These are phyloP conservation scores for Sclerotinia sclerotiorum DNA, from an alignment of 2,329 filamentous ascomycete species.

Conservation along the genomic window DNA sequence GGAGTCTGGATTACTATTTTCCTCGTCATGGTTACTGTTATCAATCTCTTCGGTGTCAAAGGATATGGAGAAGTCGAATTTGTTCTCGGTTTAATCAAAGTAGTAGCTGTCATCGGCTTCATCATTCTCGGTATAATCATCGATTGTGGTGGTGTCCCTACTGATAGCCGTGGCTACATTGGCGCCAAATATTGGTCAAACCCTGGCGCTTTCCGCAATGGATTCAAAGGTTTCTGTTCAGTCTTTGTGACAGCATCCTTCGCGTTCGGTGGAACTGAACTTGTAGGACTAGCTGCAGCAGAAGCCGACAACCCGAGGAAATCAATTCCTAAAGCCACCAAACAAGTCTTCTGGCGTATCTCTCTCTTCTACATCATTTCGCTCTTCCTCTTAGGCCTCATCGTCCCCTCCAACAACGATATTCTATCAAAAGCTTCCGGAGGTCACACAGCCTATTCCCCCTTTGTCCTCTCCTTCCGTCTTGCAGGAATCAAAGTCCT, in stretches of 20 bases:
- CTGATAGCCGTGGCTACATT: conserved; percentile 59
- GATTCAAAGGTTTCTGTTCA: conserved; percentile 69
- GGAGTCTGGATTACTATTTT: conserved; percentile 84
- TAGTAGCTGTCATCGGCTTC: conserved; percentile 81
- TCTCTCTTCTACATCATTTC: conserved; percentile 81
- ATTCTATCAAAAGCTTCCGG: conserved; percentile 60
- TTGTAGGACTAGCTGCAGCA: conserved; percentile 73
- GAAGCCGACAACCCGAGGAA: conserved; percentile 77
- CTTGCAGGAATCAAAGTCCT: conserved; percentile 79
- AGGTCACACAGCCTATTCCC: conserved; percentile 71
- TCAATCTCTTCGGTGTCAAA: conserved; percentile 86
- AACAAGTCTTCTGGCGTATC: conserved; percentile 95
- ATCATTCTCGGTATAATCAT: conserved; percentile 77
- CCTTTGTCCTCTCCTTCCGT: conserved; percentile 89
- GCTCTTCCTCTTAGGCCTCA: conserved; percentile 75
- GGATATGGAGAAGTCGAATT: conserved; percentile 94
- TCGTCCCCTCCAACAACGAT: conserved; percentile 71
- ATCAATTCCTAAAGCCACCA: conserved; percentile 80
- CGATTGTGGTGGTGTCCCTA: conserved; percentile 59
- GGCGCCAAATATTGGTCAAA: conserved; percentile 72
- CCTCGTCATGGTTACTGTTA: conserved; percentile 69
- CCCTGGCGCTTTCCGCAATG: conserved; percentile 80
- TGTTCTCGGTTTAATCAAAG: conserved; percentile 80
- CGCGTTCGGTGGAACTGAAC: conserved; percentile 70
- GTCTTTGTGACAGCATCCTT: conserved; percentile 72